Evolutionary conservation across 1,284 basidiomycete species (phyloP), one percentile per base, ranked within the genome.

Genomic region (Porodaedalea pini): DNA sequence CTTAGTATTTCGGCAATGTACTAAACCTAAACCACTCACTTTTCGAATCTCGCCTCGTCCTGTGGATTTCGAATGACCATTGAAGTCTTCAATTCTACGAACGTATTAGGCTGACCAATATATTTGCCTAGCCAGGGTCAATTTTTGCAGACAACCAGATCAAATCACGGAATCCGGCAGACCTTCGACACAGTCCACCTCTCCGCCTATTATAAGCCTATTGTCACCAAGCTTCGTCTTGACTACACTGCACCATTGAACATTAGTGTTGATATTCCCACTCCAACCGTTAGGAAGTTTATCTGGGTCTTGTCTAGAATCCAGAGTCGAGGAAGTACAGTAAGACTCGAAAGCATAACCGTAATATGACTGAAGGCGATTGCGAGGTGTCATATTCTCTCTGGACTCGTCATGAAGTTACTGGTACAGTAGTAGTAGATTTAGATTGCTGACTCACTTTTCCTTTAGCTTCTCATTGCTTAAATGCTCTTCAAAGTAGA

Each of bases 191-290:
- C 95, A 98, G 70, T 99, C 95, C 1, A 98, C 95, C 71, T 98
- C 95, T 11, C 96, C 96, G 0, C 94, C 95, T 32, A 98, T 83
- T 54, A 96, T 77, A 48, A 97, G 75, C n/a, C 93, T 81, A 36
- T 81, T 81, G 52, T 85, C 78, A 0, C 88, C 92, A 3, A 98
- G 80, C 59, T 92, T 92, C 2, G 93, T 94, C 68, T 92, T 90
- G 45, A 96, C 90, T 25, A 99, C 85, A 61, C 85, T 88, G 68
- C 95, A 98, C 94, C 94, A 98, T 69, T 98, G 95, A 0, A 92
- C 84, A 67, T 98, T 98, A 3, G 92, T 97, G 68, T 98, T 85
- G 7, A 98, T 92, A 61, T 91, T 86, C 0, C 90, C 91, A 53
- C 88, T 81, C 92, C 93, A 95, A 0, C 85, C 86, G 5, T 69